These are phyloP conservation scores for Termitomyces bulborhizus DNA, from an alignment of 768 basidiomycete genomes.

Conservation along the genomic window DNA sequence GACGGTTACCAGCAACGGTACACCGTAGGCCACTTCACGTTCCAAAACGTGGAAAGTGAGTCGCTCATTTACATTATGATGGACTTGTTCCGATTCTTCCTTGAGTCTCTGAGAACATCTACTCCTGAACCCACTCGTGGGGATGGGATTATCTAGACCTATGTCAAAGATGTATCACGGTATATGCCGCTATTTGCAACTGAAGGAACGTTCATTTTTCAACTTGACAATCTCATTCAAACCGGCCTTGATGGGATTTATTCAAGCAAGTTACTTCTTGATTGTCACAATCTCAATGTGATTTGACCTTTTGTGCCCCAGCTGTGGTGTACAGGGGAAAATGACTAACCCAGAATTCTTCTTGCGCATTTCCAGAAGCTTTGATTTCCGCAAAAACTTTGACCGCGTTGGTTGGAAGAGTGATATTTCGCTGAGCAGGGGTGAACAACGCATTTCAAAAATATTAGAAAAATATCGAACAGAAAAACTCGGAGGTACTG, in stretches of 20 bases:
- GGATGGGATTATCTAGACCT: constrained; percentile 75
- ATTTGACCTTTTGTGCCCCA: constrained; percentile 17
- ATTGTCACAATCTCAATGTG: neutral
- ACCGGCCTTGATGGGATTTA: constrained; percentile 59
- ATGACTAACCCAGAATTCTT: constrained; percentile 70
- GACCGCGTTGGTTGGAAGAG: constrained; percentile 63
- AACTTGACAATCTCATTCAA: constrained; percentile 65
- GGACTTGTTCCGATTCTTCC: neutral
- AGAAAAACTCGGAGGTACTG: constrained; percentile 69
- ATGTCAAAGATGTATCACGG: constrained; percentile 68
- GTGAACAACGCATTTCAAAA: neutral
- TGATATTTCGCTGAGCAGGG: constrained; percentile 40
- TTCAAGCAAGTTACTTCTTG: constrained; percentile 41
- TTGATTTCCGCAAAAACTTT: constrained; percentile 48
- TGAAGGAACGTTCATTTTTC: constrained; percentile 63
- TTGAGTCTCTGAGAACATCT: constrained; percentile 68
- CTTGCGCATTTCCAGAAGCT: constrained; percentile 52
- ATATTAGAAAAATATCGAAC: constrained; percentile 25
- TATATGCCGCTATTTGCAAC: constrained; percentile 67
- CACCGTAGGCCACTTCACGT: constrained; percentile 69
- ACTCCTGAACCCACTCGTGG: constrained; percentile 67
- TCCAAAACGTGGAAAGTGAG: constrained; percentile 74
- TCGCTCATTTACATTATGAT: neutral
- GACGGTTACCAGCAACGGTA: constrained; percentile 73
- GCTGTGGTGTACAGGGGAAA: constrained; percentile 41